A percentile compares a stretch with the other conserved stretches of the same genome.
phyloP scores from a whole-genome alignment of 345 rosid genomes.

The Citrus cavaleriei region DNA sequence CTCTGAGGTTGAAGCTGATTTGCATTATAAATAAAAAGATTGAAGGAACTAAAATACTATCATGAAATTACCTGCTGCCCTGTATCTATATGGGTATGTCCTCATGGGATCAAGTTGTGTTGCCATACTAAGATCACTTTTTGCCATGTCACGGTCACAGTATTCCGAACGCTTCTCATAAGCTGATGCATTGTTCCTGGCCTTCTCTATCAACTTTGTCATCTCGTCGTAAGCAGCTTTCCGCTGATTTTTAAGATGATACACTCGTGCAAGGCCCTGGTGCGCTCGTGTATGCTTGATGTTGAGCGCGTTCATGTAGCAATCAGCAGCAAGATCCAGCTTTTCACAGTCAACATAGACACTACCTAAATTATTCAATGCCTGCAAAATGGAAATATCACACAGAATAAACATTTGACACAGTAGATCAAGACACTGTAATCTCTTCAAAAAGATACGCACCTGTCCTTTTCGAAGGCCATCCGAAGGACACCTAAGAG shows the following conservation, averaged over 20 bases:
- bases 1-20: neutral
- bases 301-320: slow-evolving; percentile 85
- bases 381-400: slow-evolving; percentile 45
- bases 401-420: neutral
- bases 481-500: slow-evolving; percentile 94
- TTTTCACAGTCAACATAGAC: slow-evolving; percentile 83
- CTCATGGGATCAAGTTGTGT: slow-evolving; percentile 87
- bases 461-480: slow-evolving; percentile 99
- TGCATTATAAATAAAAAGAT: neutral
- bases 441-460: slow-evolving; percentile 14
- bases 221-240: slow-evolving; percentile 93
- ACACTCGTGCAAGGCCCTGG: slow-evolving; percentile 92
- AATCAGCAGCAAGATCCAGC: slow-evolving; percentile 83
- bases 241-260: slow-evolving; percentile 73
- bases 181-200: slow-evolving; percentile 83
- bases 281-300: slow-evolving; percentile 97
- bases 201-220: slow-evolving; percentile 93
- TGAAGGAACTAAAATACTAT: neutral
- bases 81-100: slow-evolving; percentile 95
- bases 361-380: slow-evolving; percentile 86
- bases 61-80: slow-evolving; percentile 78
- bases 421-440: neutral
- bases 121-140: slow-evolving; percentile 74
- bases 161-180: slow-evolving; percentile 97
- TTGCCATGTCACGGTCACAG: slow-evolving; percentile 92